Conservation (phyloP, 2,329 filamentous ascomycete species). For the Stagonosporopsis chrysanthemi region DNA sequence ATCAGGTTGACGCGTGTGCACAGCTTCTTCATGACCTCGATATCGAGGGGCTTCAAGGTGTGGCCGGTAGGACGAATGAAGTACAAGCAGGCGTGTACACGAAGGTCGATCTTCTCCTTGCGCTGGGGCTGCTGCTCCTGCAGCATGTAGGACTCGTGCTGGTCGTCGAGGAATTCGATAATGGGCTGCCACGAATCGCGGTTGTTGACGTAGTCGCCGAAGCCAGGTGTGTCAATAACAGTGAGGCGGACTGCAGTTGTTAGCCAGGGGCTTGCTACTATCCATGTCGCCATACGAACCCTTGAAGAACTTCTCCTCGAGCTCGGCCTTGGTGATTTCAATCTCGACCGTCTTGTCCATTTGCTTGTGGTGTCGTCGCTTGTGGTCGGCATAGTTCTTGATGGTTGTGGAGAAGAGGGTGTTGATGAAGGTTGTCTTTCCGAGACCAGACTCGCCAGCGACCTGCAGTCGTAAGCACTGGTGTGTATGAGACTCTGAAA, state of each 20-base stretch:
- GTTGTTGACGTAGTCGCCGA: conserved; percentile 99
- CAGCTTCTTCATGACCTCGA: conserved; percentile 99
- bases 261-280: conserved; percentile 22
- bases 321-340: conserved; percentile 98
- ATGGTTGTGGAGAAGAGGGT: conserved; percentile 99
- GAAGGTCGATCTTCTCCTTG: conserved; percentile 98
- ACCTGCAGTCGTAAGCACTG: conserved; percentile 64
- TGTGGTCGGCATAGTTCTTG: conserved; percentile 99
- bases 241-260: conserved; percentile 83
- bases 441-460: conserved; percentile 96
- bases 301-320: conserved; percentile 99
- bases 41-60: conserved; percentile 97
- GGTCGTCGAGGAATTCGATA: conserved; percentile 99
- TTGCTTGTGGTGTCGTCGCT: conserved; percentile 98
- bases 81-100: conserved; percentile 97
- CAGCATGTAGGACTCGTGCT: conserved; percentile 99
- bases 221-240: conserved; percentile 98
- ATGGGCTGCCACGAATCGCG: conserved; percentile 99
- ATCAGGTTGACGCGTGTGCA: conserved; percentile 98
- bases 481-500: background rate
- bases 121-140: conserved; percentile 99
- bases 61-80: conserved; percentile 99
- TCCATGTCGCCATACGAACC: conserved; percentile 61
- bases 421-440: conserved; percentile 99
- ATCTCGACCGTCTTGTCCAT: conserved; percentile 99